Evolutionary conservation across 164 flowering plant genomes (phyloP).

Genomic region (Magnolia changhungtana): DNA sequence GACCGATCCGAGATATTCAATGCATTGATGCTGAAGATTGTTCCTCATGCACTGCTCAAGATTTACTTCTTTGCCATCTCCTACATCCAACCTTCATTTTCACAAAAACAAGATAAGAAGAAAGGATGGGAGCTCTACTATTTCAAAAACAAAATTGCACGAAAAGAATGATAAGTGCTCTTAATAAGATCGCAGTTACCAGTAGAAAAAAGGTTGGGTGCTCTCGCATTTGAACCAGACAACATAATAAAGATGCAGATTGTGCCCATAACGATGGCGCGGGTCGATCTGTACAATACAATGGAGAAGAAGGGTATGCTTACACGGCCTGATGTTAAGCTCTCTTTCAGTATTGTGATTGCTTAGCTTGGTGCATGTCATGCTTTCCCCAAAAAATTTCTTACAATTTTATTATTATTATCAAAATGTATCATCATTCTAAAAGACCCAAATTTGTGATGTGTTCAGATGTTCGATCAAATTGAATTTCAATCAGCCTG

Average conservation of each 20-base stretch:
- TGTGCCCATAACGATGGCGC: constrained; percentile 70
- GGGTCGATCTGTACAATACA: constrained; percentile 54
- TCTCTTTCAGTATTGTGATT: background rate
- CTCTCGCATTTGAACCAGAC: constrained; percentile 55
- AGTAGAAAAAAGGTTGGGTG: constrained; percentile 71
- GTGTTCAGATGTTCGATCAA: background rate
- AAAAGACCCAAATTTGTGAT: background rate
- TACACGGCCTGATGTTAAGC: background rate
- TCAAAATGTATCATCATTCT: background rate
- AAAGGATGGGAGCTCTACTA: background rate
- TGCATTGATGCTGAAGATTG: constrained; percentile 57
- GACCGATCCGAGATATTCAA: constrained; percentile 71
- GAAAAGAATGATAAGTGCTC: background rate
- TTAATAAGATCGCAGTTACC: constrained; percentile 30
- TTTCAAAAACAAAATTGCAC: background rate
- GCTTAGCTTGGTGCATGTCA: background rate
- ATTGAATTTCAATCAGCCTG: background rate
- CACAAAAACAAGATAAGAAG: background rate
- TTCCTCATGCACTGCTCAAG: constrained; percentile 46
- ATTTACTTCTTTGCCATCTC: constrained; percentile 67
- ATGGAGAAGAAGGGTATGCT: background rate
- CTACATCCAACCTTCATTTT: constrained; percentile 62
- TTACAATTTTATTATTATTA: background rate
- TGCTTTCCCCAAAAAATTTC: background rate
- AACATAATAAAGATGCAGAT: constrained; percentile 58